These are phyloP conservation scores for Apiospora arundinis DNA, from an alignment of 2,329 filamentous ascomycete species.

Conservation along the genomic window DNA sequence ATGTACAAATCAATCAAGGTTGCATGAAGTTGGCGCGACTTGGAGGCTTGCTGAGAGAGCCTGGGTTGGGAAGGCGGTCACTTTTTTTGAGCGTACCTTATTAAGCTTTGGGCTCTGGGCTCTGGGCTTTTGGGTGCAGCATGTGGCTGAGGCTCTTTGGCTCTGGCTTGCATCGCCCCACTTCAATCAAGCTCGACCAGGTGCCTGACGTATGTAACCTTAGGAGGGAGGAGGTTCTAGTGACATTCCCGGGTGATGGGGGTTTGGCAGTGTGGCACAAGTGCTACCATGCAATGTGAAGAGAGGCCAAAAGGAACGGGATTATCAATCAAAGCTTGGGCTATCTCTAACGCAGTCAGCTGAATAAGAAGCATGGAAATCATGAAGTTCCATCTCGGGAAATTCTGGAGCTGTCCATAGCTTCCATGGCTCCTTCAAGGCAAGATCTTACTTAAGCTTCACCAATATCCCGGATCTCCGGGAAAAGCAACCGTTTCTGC, in stretches of 20 bases:
- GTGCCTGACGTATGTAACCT: background rate
- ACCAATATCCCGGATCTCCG: too few species aligned
- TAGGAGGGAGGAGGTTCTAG: background rate
- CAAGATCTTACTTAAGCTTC: background rate
- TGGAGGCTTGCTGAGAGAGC: background rate
- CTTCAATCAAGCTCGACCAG: background rate
- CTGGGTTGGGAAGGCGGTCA: constrained; percentile 1
- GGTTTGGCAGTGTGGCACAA: background rate
- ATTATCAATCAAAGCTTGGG: background rate
- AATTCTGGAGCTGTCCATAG: background rate
- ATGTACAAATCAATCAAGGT: background rate
- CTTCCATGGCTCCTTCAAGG: background rate
- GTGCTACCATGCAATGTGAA: background rate
- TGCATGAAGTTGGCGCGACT: constrained; percentile 1
- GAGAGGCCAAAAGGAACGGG: background rate
- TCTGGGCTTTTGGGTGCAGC: background rate
- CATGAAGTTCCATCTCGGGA: background rate
- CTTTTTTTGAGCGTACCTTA: background rate
- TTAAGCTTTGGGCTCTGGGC: background rate
- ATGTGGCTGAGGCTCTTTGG: constrained; percentile 10
- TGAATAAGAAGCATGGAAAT: background rate
- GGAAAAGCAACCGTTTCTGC: background rate
- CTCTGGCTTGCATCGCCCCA: constrained; percentile 1
- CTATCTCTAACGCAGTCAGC: background rate
- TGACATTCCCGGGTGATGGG: background rate